These are phyloP conservation scores for Phaeotremella skinneri DNA, from an alignment of 768 basidiomycete species.

Conservation along the genomic window DNA sequence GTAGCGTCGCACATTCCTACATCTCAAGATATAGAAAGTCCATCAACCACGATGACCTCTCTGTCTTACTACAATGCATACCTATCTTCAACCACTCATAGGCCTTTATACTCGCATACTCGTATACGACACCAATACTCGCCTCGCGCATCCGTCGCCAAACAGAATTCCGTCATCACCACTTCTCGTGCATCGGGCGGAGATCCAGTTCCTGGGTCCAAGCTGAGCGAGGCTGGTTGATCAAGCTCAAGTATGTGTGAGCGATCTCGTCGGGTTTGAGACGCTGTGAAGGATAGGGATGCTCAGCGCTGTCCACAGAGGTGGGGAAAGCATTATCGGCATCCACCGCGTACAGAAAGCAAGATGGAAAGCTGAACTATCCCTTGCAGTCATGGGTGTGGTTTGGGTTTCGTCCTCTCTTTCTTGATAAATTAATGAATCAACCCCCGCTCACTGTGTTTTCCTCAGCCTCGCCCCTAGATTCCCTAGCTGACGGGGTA, in stretches of 20 bases:
- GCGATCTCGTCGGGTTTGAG: conserved; percentile 41
- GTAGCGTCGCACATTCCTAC: too few species aligned
- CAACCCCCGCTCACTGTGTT: conserved; percentile 17
- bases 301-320: too few species aligned
- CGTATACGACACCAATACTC: neutral
- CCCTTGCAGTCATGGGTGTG: too few species aligned
- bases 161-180: too few species aligned
- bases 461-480: conserved; percentile 30
- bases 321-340: conserved; percentile 3
- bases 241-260: conserved; percentile 32
- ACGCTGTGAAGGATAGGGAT: conserved; percentile 12
- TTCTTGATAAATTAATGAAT: too few species aligned
- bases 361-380: neutral
- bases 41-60: too few species aligned
- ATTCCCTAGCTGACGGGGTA: conserved; percentile 24
- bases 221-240: conserved; percentile 35
- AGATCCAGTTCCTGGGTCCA: conserved; percentile 49
- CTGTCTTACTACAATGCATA: too few species aligned
- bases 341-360: neutral
- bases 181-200: conserved; percentile 9
- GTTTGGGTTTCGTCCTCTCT: too few species aligned
- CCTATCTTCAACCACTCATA: too few species aligned
- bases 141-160: too few species aligned
- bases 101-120: too few species aligned
- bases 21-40: too few species aligned